Conservation (phyloP, 305 asterid genomes). For the Fraxinus velutina region DNA sequence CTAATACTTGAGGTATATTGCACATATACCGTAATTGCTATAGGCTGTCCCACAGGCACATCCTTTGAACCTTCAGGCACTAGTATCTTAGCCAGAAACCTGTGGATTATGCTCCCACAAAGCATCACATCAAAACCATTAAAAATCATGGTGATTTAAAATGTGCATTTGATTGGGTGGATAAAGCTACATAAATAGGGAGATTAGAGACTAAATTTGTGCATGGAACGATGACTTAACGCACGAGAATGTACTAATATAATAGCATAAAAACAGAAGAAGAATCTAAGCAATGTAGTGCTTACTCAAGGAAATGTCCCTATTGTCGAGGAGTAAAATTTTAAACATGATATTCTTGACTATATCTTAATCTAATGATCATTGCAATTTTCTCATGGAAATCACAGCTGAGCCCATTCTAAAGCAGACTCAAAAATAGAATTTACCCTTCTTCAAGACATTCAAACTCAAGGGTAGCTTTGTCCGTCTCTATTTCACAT, state of each 20-base stretch:
- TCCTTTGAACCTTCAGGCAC: slow-evolving; percentile 95
- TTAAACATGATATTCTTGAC: background rate
- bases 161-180: slow-evolving; percentile 6
- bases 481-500: slow-evolving; percentile 96
- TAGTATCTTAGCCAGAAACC: slow-evolving; percentile 87
- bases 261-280: background rate
- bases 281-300: slow-evolving; percentile 3
- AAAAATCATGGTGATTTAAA: background rate
- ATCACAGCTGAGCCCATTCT: slow-evolving; percentile 8
- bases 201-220: slow-evolving; percentile 7
- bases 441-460: slow-evolving; percentile 92
- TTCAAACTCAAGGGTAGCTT: slow-evolving; percentile 95
- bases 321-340: slow-evolving; percentile 6
- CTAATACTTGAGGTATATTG: slow-evolving; percentile 19
- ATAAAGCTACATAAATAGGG: slow-evolving; percentile 6
- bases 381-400: slow-evolving; percentile 12
- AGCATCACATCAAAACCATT: background rate
- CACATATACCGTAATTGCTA: slow-evolving; percentile 81
- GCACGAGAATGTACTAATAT: background rate
- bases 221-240: background rate
- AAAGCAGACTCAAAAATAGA: slow-evolving; percentile 24
- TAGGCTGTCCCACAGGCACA: slow-evolving; percentile 93
- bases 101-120: slow-evolving; percentile 35
- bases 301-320: slow-evolving; percentile 11
- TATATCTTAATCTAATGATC: background rate